These are phyloP conservation scores for Herpetomonas samuelpessoai DNA, from an alignment of 208 protist species.

Conservation along the genomic window DNA sequence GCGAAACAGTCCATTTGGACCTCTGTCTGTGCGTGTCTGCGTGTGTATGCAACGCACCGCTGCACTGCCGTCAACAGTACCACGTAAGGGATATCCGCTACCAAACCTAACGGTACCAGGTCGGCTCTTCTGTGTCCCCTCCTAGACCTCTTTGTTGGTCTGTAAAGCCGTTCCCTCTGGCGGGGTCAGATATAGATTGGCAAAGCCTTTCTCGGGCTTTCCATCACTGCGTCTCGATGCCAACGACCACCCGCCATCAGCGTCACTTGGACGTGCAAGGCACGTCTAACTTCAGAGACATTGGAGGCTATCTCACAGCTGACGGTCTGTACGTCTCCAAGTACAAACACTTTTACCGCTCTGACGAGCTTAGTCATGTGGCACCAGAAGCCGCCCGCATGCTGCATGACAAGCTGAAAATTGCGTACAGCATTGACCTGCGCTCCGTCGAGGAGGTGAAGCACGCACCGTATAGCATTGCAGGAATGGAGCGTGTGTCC, in stretches of 20 bases:
- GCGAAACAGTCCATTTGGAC: too few relatives aligned
- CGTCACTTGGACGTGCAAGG: constrained; percentile 12
- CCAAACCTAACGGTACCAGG: too few relatives aligned
- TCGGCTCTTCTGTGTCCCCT: too few relatives aligned
- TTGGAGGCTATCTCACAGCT: constrained; percentile 33
- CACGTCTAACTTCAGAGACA: constrained; percentile 39
- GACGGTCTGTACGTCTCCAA: constrained; percentile 21
- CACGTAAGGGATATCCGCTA: too few relatives aligned
- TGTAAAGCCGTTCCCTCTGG: too few relatives aligned
- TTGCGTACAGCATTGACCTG: constrained; percentile 41
- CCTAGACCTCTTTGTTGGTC: too few relatives aligned
- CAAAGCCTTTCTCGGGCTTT: too few relatives aligned
- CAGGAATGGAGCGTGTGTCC: constrained; percentile 10
- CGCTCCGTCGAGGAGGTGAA: constrained; percentile 20
- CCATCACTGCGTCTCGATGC: too few relatives aligned
- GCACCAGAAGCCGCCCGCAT: constrained; percentile 12
- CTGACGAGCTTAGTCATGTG: constrained; percentile 22
- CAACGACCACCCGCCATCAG: constrained; percentile 4
- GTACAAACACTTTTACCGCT: constrained; percentile 33
- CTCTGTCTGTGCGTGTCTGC: too few relatives aligned
- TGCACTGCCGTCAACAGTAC: too few relatives aligned
- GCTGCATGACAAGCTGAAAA: constrained; percentile 19
- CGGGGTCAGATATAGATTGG: too few relatives aligned
- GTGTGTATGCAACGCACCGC: too few relatives aligned
- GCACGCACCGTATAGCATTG: constrained; percentile 11